Evolutionary conservation across 2,329 filamentous ascomycete genomes (phyloP).

Genomic region (Talaromyces sp.): DNA sequence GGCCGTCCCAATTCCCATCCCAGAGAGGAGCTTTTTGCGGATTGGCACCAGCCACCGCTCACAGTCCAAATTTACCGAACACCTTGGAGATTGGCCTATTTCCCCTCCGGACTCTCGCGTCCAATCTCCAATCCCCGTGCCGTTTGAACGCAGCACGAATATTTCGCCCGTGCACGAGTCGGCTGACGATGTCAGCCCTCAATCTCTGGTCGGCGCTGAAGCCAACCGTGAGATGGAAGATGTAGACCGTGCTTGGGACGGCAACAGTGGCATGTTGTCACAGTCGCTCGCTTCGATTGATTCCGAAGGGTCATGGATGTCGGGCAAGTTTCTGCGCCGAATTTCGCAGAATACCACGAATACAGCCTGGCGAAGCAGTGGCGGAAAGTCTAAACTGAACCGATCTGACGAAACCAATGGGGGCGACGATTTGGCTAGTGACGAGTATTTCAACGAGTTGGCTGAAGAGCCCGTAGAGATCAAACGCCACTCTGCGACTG

Average conservation of each 20-base stretch:
- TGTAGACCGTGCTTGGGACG: slow-evolving; percentile 29
- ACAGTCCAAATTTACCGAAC: slow-evolving; percentile 86
- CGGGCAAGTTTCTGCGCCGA: slow-evolving; percentile 60
- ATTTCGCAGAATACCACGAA: slow-evolving; percentile 38
- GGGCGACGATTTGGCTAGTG: slow-evolving; percentile 63
- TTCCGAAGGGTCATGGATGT: slow-evolving; percentile 94
- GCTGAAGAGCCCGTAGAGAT: slow-evolving; percentile 35
- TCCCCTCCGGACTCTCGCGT: slow-evolving; percentile 81
- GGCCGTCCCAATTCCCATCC: slow-evolving; percentile 31
- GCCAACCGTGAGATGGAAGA: slow-evolving; percentile 25
- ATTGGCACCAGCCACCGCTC: slow-evolving; percentile 68
- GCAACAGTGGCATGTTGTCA: slow-evolving; percentile 53
- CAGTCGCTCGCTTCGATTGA: slow-evolving; percentile 91
- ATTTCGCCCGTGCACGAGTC: slow-evolving; percentile 8
- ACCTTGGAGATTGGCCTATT: slow-evolving; percentile 78
- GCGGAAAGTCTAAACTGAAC: slow-evolving; percentile 42
- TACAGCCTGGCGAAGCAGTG: slow-evolving; percentile 38
- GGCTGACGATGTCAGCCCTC: slow-evolving; percentile 18
- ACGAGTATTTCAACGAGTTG: slow-evolving; percentile 46
- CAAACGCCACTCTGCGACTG: slow-evolving; percentile 19
- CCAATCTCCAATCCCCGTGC: slow-evolving; percentile 64
- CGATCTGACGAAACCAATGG: slow-evolving; percentile 49
- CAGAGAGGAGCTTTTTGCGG: slow-evolving; percentile 40
- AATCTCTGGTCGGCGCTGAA: slow-evolving; percentile 7
- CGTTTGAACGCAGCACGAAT: slow-evolving; percentile 33